Evolutionary conservation across 2,329 filamentous ascomycete species (phyloP), one percentile per base, ranked within the genome.

Genomic region (Corniculantispora saksenae): DNA sequence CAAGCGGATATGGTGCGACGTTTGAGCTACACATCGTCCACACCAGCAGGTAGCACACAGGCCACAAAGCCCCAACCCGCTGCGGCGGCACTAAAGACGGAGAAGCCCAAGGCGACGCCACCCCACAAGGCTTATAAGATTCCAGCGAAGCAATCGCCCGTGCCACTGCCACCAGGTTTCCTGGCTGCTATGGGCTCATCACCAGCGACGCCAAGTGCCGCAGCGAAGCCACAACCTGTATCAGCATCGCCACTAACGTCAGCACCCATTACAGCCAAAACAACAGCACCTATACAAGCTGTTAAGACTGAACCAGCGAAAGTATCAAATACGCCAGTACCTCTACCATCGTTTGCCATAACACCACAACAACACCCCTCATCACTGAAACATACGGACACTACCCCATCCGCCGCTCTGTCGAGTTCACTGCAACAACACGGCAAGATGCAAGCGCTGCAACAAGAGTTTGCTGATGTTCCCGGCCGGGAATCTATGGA

Each of bases 401-500:
- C 57, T 8, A 2, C 27, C 1, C 50, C 47, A n/a, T 4, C 27
- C 23, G 38, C 5, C 23, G 17, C 48, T 45, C 3, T 38, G 29
- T 12, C 29, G 15, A 9, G 38, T 21, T 29, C 3, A 3, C 15
- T 50, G 27, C 43, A 29, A 21, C 7, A 43, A 35, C 2, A 13
- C 43, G 66, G 69, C 9, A 66, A 67, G 51, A 64, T 68, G 38
- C 57, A 65, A 2, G 66, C 68, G 29, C 32, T 32, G 38, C 66
- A 65, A 13, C 76, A 77, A 43, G 77, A 75, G 19, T 78, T 81
- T 58, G 73, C 79, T 2, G 79, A 82, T 62, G 78, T 80, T 25
- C 78, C 81, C 10, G 78, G 76, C 13, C 70, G 74, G 57, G 81
- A 81, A 69, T 81, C 79, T n/a, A 79, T 80, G 75, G 75, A 80